A percentile compares a stretch with the other conserved stretches of the same genome.
Evolutionary conservation across 2,329 filamentous ascomycete species (phyloP).

Genomic region (Rachicladosporium sp.): DNA sequence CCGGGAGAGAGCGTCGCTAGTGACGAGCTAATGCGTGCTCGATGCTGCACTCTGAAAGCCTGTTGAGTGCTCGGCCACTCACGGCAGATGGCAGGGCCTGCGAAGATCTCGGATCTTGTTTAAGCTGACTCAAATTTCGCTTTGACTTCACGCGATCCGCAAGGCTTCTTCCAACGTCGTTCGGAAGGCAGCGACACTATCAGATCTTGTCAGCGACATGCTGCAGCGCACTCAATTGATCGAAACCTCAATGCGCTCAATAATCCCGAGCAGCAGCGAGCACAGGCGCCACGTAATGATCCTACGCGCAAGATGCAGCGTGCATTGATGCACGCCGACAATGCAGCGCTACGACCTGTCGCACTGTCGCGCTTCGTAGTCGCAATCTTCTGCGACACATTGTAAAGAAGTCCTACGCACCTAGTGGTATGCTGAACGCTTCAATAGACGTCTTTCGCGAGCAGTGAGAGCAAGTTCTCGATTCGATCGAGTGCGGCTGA

Average conservation of each 20-base stretch:
- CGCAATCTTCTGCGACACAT: too few species aligned
- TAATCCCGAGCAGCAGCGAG: neutral
- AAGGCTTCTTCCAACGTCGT: conserved; percentile 1
- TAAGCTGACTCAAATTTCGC: neutral
- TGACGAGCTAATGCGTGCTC: conserved; percentile 4
- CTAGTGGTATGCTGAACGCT: too few species aligned
- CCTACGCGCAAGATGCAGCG: neutral
- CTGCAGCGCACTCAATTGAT: neutral
- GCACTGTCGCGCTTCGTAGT: too few species aligned
- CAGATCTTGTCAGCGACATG: neutral
- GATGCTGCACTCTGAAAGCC: conserved; percentile 1
- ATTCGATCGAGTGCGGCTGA: too few species aligned
- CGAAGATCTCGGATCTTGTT: neutral
- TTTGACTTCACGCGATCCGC: conserved; percentile 3
- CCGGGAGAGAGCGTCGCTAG: conserved; percentile 2
- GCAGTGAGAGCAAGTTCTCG: too few species aligned
- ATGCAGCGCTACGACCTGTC: too few species aligned
- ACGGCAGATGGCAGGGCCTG: neutral
- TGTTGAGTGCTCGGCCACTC: neutral
- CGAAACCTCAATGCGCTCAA: neutral
- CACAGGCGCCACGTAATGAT: neutral
- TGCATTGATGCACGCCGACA: neutral
- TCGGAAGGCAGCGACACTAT: neutral
- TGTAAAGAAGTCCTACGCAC: too few species aligned
- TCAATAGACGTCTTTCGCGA: too few species aligned